Conservation (phyloP, 192 early-diverging fungal species). For the Mortierella claussenii region DNA sequence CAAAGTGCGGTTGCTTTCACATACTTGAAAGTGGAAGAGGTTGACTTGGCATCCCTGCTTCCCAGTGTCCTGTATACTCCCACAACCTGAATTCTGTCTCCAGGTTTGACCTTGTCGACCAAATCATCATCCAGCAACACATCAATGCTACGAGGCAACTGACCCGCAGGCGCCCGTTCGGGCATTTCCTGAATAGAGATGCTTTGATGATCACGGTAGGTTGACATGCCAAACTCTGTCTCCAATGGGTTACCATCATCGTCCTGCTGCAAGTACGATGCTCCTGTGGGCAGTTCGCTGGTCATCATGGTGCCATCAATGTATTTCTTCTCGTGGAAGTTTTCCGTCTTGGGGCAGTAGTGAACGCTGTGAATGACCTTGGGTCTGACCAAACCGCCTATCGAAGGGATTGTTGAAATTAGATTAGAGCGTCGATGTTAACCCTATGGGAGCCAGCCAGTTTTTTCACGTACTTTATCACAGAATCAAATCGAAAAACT, state of each 20-base stretch:
- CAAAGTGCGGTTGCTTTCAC: no score
- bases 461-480: no score
- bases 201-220: slow-evolving; percentile 93
- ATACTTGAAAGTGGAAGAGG: slow-evolving; percentile 87
- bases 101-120: slow-evolving; percentile 95
- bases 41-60: slow-evolving; percentile 76
- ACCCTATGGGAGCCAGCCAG: no score
- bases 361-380: slow-evolving; percentile 94
- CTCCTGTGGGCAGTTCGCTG: slow-evolving; percentile 73
- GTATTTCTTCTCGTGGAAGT: slow-evolving; percentile 88
- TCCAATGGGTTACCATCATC: slow-evolving; percentile 91
- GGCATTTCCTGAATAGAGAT: slow-evolving; percentile 99
- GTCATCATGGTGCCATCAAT: slow-evolving; percentile 86
- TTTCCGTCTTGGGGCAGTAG: slow-evolving; percentile 86
- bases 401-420: no score
- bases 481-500: no score
- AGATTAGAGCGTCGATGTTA: no score
- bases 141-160: slow-evolving; percentile 93
- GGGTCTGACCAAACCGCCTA: slow-evolving; percentile 93
- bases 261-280: slow-evolving; percentile 94
- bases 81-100: slow-evolving; percentile 94
- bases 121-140: slow-evolving; percentile 96
- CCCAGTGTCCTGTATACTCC: slow-evolving; percentile 93
- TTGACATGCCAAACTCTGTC: slow-evolving; percentile 92
- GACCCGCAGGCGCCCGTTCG: slow-evolving; percentile 93